Percentiles rank a stretch among this genome's conserved stretches.
Conservation (phyloP, 2,329 filamentous ascomycete species). For the Apiospora saccharicola region DNA sequence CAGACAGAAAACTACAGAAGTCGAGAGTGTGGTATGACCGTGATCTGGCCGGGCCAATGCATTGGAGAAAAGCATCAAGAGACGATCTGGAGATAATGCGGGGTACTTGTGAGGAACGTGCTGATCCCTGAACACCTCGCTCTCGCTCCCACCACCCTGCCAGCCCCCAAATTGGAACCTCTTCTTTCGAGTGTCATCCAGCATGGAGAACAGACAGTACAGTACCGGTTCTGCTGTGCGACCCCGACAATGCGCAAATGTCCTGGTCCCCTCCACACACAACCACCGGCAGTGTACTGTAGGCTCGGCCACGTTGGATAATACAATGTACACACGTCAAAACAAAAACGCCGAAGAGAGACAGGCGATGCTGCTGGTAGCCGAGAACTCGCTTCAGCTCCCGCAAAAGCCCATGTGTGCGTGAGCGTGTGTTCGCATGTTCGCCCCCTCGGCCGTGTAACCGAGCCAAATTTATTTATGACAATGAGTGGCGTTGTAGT, state of each 20-base stretch:
- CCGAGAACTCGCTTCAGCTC: conserved; percentile 3
- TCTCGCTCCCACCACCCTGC: not conserved
- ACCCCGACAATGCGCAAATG: not conserved
- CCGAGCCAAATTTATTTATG: not conserved
- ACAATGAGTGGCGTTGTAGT: not conserved
- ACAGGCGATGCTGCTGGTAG: not conserved
- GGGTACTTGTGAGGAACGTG: conserved; percentile 6
- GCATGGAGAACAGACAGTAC: not conserved
- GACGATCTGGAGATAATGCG: conserved; percentile 23
- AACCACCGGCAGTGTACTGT: conserved; percentile 1
- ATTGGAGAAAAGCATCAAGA: not conserved
- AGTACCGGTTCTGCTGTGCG: conserved; percentile 14
- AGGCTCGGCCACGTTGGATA: not conserved
- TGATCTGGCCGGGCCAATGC: conserved; percentile 11
- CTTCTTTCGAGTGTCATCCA: not conserved
- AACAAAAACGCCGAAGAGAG: not conserved
- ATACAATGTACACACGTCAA: not conserved
- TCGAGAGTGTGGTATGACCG: not conserved
- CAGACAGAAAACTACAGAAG: not conserved
- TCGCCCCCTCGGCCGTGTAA: not conserved
- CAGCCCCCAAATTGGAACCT: too few relatives aligned
- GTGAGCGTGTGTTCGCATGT: too few relatives aligned
- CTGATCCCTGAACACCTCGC: not conserved
- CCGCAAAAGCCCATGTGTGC: not conserved
- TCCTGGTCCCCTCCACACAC: not conserved